Percentiles rank a stretch among this genome's conserved stretches.
phyloP scores from a whole-genome alignment of 23 red algal genomes.

The Cyanidiococcus yangmingshanensis region DNA sequence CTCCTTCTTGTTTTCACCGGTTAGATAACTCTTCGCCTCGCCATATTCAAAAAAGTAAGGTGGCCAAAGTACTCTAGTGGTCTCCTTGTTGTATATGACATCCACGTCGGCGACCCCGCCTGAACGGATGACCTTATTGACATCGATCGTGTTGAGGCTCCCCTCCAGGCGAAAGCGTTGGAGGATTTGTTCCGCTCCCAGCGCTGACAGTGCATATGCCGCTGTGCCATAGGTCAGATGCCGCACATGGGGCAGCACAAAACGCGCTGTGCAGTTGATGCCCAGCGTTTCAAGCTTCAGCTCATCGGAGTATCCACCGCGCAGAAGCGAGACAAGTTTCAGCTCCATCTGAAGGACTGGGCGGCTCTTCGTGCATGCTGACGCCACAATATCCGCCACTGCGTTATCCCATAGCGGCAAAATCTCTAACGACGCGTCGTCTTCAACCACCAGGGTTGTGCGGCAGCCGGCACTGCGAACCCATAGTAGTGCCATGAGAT shows the following conservation, averaged over 20 bases:
- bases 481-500: not conserved
- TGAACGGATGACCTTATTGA: not conserved
- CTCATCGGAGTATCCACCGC: not conserved
- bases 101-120: conserved; percentile 8
- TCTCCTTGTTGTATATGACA: conserved; percentile 8
- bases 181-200: not conserved
- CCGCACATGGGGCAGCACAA: conserved; percentile 12
- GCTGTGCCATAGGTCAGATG: conserved; percentile 13
- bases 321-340: conserved; percentile 6
- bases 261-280: not conserved
- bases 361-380: not conserved
- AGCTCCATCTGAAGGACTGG: conserved; percentile 13
- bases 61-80: conserved; percentile 15
- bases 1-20: conserved; percentile 4
- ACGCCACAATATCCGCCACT: not conserved
- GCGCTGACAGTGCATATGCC: conserved; percentile 5
- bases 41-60: conserved; percentile 16
- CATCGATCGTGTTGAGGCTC: not conserved
- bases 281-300: not conserved
- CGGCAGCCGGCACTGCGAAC: not conserved
- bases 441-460: not conserved
- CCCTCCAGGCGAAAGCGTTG: conserved; percentile 1
- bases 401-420: conserved; percentile 6
- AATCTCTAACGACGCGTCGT: conserved; percentile 9
- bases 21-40: conserved; percentile 14